A percentile compares a stretch with the other conserved stretches of the same genome.
phyloP scores from a whole-genome alignment of 1,139 yeast genomes.

The Taiozyma onychis region DNA sequence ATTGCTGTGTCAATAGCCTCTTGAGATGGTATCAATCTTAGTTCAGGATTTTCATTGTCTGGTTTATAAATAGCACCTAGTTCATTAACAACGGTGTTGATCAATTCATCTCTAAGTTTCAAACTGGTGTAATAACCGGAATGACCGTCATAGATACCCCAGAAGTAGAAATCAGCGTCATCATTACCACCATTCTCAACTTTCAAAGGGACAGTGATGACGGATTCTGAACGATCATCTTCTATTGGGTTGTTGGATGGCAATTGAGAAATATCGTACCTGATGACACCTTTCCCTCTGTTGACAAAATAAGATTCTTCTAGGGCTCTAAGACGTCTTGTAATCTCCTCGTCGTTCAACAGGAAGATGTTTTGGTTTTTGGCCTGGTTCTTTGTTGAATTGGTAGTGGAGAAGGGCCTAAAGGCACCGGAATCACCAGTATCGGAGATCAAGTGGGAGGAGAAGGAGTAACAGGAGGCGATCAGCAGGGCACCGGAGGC shows the following conservation, averaged over 20 bases:
- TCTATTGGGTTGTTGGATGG: slow-evolving; percentile 94
- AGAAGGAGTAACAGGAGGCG: slow-evolving; percentile 28
- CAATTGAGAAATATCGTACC: slow-evolving; percentile 87
- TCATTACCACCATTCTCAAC: slow-evolving; percentile 37
- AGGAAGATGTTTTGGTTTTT: slow-evolving; percentile 28
- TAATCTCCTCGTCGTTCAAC: slow-evolving; percentile 70
- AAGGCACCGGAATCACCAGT: slow-evolving; percentile 15
- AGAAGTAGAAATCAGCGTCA: slow-evolving; percentile 82
- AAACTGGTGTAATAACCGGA: slow-evolving; percentile 94
- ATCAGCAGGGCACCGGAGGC: slow-evolving; percentile 31
- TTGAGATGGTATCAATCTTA: slow-evolving; percentile 29
- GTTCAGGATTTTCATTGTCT: slow-evolving; percentile 33
- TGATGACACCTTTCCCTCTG: slow-evolving; percentile 84
- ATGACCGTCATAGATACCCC: slow-evolving; percentile 96
- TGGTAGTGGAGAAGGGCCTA: slow-evolving; percentile 22
- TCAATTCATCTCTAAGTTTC: slow-evolving; percentile 72
- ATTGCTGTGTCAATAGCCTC: slow-evolving; percentile 77
- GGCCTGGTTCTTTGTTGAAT: slow-evolving; percentile 15
- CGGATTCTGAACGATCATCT: slow-evolving; percentile 85
- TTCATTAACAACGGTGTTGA: slow-evolving; percentile 72
- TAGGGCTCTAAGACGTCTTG: slow-evolving; percentile 57
- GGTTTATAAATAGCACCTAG: slow-evolving; percentile 63
- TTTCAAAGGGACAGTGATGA: slow-evolving; percentile 69
- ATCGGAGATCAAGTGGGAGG: slow-evolving; percentile 21
- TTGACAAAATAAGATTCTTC: slow-evolving; percentile 80